These are phyloP conservation scores for Oryza officinalis DNA, from an alignment of 176 grass and related monocot species.

Conservation along the genomic window DNA sequence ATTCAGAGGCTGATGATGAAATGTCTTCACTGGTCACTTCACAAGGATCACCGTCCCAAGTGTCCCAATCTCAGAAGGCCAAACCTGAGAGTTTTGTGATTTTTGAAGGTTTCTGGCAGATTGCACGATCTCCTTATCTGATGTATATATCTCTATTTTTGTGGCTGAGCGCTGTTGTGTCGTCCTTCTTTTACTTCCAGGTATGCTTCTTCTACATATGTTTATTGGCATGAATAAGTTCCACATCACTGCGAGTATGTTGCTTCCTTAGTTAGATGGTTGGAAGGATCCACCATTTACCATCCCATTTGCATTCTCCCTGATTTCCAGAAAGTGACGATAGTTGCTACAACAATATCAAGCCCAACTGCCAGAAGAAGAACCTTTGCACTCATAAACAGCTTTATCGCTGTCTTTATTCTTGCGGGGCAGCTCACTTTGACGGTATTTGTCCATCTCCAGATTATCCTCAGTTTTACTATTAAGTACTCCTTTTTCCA, in stretches of 20 bases:
- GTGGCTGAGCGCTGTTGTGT: slow-evolving; percentile 79
- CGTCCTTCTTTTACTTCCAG: slow-evolving; percentile 94
- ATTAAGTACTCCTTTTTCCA: not conserved
- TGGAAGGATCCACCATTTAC: not conserved
- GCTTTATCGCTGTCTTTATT: slow-evolving; percentile 96
- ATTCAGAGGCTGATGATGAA: slow-evolving; percentile 51
- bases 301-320: slow-evolving; percentile 30
- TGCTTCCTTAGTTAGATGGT: not conserved
- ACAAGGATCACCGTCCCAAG: slow-evolving; percentile 38
- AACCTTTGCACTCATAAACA: slow-evolving; percentile 94
- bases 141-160: slow-evolving; percentile 80
- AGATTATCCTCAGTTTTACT: not conserved
- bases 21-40: slow-evolving; percentile 63
- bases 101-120: slow-evolving; percentile 93
- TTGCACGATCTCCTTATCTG: slow-evolving; percentile 67
- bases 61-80: slow-evolving; percentile 33
- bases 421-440: slow-evolving; percentile 93
- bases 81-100: slow-evolving; percentile 61
- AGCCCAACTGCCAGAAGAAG: slow-evolving; percentile 72
- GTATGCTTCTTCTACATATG: slow-evolving; percentile 49
- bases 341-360: slow-evolving; percentile 76
- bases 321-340: slow-evolving; percentile 88
- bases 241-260: not conserved
- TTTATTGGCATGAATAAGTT: slow-evolving; percentile 37
- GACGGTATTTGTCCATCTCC: slow-evolving; percentile 54